Base-by-base conservation (phyloP, 2,329 filamentous ascomycete species). In the Plenodomus biglobosus region DNA sequence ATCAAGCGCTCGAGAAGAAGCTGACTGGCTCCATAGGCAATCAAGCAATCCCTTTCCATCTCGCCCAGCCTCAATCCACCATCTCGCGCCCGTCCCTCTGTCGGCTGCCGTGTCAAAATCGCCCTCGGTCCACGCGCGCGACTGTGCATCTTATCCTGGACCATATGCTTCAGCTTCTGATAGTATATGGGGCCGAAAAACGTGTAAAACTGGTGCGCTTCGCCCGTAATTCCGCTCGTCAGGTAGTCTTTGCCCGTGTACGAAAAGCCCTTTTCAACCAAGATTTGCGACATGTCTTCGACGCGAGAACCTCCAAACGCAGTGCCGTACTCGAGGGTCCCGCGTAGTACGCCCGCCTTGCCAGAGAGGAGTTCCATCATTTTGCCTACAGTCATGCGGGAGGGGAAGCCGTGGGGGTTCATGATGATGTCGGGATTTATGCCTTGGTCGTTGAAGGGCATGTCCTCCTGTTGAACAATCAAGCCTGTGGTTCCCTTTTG, bases 121-220 rank as follows among this genome's bases (percentile, higher is more conserved):
- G 92, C 92, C 11, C 89, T 83, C 0, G 94, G 95, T 0, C 95
- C 95, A 13, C 90, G 86, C 2, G 92, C 86, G 53, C 94, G 90
- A 24, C 90, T 92, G 75, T 99, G 94, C 94, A 99, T 97, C 77
- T 99, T 99, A 72, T 99, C 94, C 73, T 97, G 92, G 3, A 99
- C 94, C 94, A 99, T 99, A 80, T 99, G 94, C 82, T 99, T 99
- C 58, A 99, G 84, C 59, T 96, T 95, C 78, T 99, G 94, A 78
- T 99, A 99, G 78, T 96, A 99, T 74, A 99, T 99, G 10, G 94
- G 94, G 0, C 94, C 94, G 70, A 95, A 96, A 80, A 97, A 99
- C 68, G 99, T 91, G 75, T 97, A 97, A 11, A 92, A 92, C 56
- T 95, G 91, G 5, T 97, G 80, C 0, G 89, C 85, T 74, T 99